Conservation (phyloP, 2,329 filamentous ascomycete genomes). For the Talaromyces albobiverticillius region DNA sequence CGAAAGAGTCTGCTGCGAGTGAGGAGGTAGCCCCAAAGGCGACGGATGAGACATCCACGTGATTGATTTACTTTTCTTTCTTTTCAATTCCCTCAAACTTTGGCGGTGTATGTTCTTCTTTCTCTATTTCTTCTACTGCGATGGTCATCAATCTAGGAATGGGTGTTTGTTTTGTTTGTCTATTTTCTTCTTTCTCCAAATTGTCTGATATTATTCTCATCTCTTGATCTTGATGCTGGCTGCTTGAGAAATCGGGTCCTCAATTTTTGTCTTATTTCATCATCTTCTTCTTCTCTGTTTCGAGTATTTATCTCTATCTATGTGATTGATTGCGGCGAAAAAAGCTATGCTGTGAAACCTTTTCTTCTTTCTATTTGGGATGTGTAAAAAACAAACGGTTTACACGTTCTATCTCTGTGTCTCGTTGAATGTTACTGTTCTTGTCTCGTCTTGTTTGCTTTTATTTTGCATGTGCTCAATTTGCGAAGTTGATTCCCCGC, state of each 20-base stretch:
- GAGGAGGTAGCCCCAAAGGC: constrained; percentile 6
- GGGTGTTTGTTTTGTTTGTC: neutral
- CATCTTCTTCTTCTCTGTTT: neutral
- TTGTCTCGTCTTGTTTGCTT: no score
- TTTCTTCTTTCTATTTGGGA: neutral
- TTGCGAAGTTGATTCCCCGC: no score
- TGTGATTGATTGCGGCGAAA: neutral
- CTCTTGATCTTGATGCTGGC: no score
- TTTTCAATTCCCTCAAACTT: neutral
- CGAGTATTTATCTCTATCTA: neutral
- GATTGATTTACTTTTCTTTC: neutral
- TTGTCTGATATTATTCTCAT: neutral
- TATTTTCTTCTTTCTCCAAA: neutral
- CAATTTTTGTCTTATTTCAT: neutral
- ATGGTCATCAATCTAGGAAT: constrained; percentile 1
- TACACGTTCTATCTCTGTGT: no score
- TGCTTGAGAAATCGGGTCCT: neutral
- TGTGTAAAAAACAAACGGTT: no score
- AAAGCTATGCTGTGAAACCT: neutral
- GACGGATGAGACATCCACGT: constrained; percentile 7
- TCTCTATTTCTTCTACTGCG: neutral
- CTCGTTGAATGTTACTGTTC: no score
- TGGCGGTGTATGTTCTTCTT: neutral
- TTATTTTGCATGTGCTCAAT: no score
- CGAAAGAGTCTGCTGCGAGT: constrained; percentile 21